Conservation (phyloP, 2,329 filamentous ascomycete genomes). For the Neofusicoccum cordaticola region DNA sequence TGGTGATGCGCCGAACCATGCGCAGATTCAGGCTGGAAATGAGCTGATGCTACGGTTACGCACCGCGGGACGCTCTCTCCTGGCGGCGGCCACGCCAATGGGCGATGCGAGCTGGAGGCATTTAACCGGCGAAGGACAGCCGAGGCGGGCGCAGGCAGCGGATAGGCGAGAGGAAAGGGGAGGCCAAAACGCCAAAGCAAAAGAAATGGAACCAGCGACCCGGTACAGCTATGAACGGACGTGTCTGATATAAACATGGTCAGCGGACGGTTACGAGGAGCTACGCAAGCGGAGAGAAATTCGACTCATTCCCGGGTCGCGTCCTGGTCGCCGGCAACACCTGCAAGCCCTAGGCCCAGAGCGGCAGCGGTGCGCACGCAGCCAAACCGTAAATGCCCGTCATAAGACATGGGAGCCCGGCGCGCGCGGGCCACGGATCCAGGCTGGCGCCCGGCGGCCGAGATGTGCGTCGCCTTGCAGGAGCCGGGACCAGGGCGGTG, state of each 20-base stretch:
- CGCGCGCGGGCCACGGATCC: neutral
- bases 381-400: neutral
- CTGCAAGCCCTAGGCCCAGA: constrained; percentile 10
- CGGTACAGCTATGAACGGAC: constrained; percentile 13
- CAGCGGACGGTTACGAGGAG: constrained; percentile 5
- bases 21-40: constrained; percentile 13
- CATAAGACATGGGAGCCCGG: constrained; percentile 10
- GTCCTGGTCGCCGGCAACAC: constrained; percentile 14
- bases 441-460: constrained; percentile 5
- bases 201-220: constrained; percentile 14
- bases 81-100: constrained; percentile 1
- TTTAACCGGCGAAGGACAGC: constrained; percentile 10
- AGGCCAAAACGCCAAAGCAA: constrained; percentile 10
- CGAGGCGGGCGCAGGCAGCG: constrained; percentile 2
- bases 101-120: neutral
- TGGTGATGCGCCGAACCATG: constrained; percentile 6
- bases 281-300: constrained; percentile 17
- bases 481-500: constrained; percentile 2
- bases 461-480: constrained; percentile 13
- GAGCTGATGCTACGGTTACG: constrained; percentile 14
- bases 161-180: constrained; percentile 7
- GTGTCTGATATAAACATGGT: constrained; percentile 16
- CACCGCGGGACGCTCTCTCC: constrained; percentile 1
- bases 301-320: constrained; percentile 16
- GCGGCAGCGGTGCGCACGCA: constrained; percentile 1